Evolutionary conservation across 2,329 filamentous ascomycete species (phyloP).

Genomic region (Teratosphaeria zuluensis): DNA sequence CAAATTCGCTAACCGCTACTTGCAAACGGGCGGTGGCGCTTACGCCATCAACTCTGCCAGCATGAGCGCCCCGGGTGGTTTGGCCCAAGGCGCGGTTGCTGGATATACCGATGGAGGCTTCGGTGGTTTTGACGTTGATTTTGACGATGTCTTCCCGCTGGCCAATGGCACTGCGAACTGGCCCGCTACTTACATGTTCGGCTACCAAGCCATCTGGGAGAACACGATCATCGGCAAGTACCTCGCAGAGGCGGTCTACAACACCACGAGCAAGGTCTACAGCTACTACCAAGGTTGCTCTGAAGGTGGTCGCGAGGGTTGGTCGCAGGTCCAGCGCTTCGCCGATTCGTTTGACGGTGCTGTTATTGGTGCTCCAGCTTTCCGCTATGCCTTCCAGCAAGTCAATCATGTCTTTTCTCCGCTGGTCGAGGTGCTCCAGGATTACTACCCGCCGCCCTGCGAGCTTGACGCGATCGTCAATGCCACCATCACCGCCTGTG

Average conservation of each 20-base stretch:
- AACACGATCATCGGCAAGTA: conserved; percentile 41
- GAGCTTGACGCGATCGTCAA: conserved; percentile 45
- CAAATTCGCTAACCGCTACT: too few relatives aligned
- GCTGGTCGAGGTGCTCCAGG: conserved; percentile 30
- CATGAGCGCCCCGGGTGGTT: too few relatives aligned
- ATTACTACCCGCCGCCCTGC: conserved; percentile 36
- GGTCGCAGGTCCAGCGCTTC: conserved; percentile 44
- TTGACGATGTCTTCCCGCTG: conserved; percentile 23
- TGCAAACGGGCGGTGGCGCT: too few relatives aligned
- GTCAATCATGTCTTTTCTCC: conserved; percentile 33
- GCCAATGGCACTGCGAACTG: conserved; percentile 44
- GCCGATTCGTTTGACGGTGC: conserved; percentile 40
- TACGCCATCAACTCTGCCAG: too few relatives aligned
- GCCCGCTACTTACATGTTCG: conserved; percentile 41
- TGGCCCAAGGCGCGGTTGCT: conserved; percentile 31
- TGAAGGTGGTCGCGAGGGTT: conserved; percentile 42
- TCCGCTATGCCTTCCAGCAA: conserved; percentile 39
- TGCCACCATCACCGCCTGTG: conserved; percentile 45
- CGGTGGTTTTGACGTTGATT: conserved; percentile 20
- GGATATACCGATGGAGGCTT: conserved; percentile 45
- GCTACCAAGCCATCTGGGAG: conserved; percentile 44
- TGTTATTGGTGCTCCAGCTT: conserved; percentile 38
- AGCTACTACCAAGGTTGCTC: conserved; percentile 48
- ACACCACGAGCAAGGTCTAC: conserved; percentile 25
- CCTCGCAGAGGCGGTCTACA: conserved; percentile 33